phyloP scores from a whole-genome alignment of 164 flowering plant species.

The Vitis cinerea region DNA sequence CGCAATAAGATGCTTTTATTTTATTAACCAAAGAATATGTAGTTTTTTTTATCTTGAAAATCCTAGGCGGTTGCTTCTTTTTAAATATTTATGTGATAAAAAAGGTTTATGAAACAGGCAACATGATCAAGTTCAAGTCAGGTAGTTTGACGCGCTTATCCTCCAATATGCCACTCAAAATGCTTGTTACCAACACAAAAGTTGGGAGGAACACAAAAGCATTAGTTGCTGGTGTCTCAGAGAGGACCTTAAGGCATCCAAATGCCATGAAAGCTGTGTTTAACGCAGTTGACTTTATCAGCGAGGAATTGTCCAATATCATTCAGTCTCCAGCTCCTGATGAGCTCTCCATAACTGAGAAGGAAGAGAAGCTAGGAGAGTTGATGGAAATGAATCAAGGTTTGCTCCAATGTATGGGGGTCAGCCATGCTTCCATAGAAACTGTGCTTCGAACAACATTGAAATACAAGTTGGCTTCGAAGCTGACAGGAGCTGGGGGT shows the following conservation, averaged over 20 bases:
- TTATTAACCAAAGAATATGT: not conserved
- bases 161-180: slow-evolving; percentile 65
- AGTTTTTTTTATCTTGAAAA: not conserved
- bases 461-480: slow-evolving; percentile 79
- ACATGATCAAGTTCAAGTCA: slow-evolving; percentile 85
- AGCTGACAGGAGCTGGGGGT: slow-evolving; percentile 98
- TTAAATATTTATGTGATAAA: not conserved
- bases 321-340: slow-evolving; percentile 62
- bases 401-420: slow-evolving; percentile 94
- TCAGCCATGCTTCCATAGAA: slow-evolving; percentile 90
- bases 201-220: slow-evolving; percentile 98
- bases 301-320: slow-evolving; percentile 71
- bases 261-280: slow-evolving; percentile 79
- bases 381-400: slow-evolving; percentile 98
- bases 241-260: slow-evolving; percentile 74
- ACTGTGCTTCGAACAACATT: slow-evolving; percentile 78
- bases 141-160: slow-evolving; percentile 63
- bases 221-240: slow-evolving; percentile 87
- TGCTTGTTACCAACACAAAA: slow-evolving; percentile 90
- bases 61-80: not conserved
- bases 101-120: slow-evolving; percentile 52
- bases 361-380: slow-evolving; percentile 81
- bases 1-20: not conserved
- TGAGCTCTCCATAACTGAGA: slow-evolving; percentile 61
- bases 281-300: slow-evolving; percentile 83